Evolutionary conservation across 2,329 filamentous ascomycete species (phyloP).

Genomic region (Fusarium subglutinans): DNA sequence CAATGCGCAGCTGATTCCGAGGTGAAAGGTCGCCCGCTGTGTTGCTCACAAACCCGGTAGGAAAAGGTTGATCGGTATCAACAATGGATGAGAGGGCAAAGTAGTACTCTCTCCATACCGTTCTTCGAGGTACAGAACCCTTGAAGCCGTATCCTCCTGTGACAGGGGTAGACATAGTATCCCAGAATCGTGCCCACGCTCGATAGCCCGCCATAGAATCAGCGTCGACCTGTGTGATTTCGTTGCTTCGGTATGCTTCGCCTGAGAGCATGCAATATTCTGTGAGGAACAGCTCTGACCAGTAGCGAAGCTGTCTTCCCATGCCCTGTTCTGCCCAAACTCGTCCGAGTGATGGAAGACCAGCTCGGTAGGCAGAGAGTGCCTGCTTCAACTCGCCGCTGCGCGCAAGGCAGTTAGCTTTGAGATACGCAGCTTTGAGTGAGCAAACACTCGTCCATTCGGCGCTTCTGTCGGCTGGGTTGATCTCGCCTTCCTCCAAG

Average conservation of each 20-base stretch:
- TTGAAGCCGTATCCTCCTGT: conserved; percentile 67
- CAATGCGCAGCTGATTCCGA: conserved; percentile 73
- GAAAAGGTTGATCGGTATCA: conserved; percentile 70
- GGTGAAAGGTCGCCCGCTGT: conserved; percentile 60
- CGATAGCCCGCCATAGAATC: conserved; percentile 67
- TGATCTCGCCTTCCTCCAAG: conserved; percentile 61
- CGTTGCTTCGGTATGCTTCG: conserved; percentile 62
- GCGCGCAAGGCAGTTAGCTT: conserved; percentile 69
- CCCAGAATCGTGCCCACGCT: conserved; percentile 77
- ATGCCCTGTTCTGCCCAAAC: conserved; percentile 62
- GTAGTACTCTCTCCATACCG: conserved; percentile 90
- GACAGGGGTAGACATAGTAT: conserved; percentile 56
- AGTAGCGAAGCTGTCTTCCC: conserved; percentile 75
- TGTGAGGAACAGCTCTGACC: conserved; percentile 81
- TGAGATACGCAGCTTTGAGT: conserved; percentile 81
- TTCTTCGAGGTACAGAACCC: conserved; percentile 67
- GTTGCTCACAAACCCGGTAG: conserved; percentile 56
- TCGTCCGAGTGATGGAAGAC: conserved; percentile 69
- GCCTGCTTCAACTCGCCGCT: conserved; percentile 65
- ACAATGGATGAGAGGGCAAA: conserved; percentile 79
- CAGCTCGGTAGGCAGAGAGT: conserved; percentile 71
- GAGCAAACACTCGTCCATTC: conserved; percentile 87
- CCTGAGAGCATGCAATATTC: conserved; percentile 77
- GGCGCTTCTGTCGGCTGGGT: conserved; percentile 62
- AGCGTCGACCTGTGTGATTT: conserved; percentile 60